These are phyloP conservation scores for Rhizopogon sp. DNA, from an alignment of 768 basidiomycete species.

Conservation along the genomic window DNA sequence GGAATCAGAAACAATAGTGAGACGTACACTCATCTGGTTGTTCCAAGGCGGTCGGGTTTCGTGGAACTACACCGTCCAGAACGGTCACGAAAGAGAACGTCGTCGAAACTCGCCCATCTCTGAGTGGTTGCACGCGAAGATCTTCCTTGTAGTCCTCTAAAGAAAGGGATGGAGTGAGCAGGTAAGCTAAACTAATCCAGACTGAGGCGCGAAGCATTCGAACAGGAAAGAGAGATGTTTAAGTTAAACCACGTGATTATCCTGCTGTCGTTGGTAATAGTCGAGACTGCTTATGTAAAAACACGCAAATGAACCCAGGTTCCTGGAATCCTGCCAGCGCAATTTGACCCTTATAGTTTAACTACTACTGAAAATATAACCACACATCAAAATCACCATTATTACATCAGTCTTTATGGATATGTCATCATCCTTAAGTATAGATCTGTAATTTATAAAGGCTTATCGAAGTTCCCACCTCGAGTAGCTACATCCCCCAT, in stretches of 20 bases:
- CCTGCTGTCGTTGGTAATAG: too few relatives aligned
- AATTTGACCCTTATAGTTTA: too few relatives aligned
- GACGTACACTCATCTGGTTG: slow-evolving; percentile 44
- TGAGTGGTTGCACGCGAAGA: slow-evolving; percentile 54
- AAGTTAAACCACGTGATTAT: too few relatives aligned
- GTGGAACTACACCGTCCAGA: slow-evolving; percentile 46
- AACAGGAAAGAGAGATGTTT: neutral
- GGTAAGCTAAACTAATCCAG: neutral
- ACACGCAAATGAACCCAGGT: too few relatives aligned
- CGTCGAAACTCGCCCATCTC: slow-evolving; percentile 79
- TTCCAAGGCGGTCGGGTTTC: slow-evolving; percentile 47
- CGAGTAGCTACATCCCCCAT: neutral
- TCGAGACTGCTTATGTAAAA: too few relatives aligned
- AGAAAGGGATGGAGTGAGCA: neutral
- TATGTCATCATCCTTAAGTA: too few relatives aligned
- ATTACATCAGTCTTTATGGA: too few relatives aligned
- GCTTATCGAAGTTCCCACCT: neutral
- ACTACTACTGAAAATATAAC: too few relatives aligned
- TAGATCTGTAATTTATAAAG: too few relatives aligned
- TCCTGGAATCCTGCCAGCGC: too few relatives aligned
- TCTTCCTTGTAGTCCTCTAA: slow-evolving; percentile 42
- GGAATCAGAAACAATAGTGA: neutral
- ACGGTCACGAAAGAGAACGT: slow-evolving; percentile 77
- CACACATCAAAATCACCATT: too few relatives aligned
- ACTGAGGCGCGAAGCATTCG: neutral